Base-by-base conservation (phyloP, 2,329 filamentous ascomycete genomes). In the Fusarium fracticaudum region DNA sequence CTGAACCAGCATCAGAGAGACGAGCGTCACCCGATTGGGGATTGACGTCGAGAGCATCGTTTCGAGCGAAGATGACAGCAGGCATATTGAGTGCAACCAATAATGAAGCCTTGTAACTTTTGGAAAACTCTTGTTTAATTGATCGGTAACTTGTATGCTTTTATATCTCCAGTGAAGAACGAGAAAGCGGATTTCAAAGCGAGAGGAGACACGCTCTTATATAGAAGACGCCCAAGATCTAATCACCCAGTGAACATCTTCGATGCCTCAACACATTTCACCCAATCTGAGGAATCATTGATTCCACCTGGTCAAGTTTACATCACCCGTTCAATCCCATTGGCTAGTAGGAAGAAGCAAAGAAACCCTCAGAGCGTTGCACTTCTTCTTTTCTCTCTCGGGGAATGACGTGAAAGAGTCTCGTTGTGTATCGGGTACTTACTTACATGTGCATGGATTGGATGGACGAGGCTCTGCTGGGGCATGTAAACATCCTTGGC, bases 1-100 rank as follows among this genome's bases (percentile, higher is more conserved):
- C 80, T 47, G 87, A 89, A 62, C 87, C 88, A 64, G 86, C 79
- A 3, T 79, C 79, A 2, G 83, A 82, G 26, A 89, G 81, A 24
- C 85, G 79, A 45, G 80, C 77, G 24, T 82, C 80, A 14, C 84
- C 84, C 6, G 68, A 71, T 1, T 84, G 82, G 6, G 86, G 86
- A 81, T 90, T 87, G 79, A 84, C 77, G 40, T 80, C 69, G 43
- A 90, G 81, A 29, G 86, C 87, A 50, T 86, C 81, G 79, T 89
- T 89, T 48, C 82, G 79, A 40, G 71, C 22, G n/a, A 76, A 60
- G 31, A 85, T 69, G 58, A 75, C 53, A 37, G 74, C 60, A 37
- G 74, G 70, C 84, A 85, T 85, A 51, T 64, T 75, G 67, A 61
- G 18, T 55, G 18, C 37, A 47, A 24, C 29, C 31, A n/a, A 53